phyloP scores from a whole-genome alignment of 495 filamentous ascomycete genomes.

The Penicillium canariense region DNA sequence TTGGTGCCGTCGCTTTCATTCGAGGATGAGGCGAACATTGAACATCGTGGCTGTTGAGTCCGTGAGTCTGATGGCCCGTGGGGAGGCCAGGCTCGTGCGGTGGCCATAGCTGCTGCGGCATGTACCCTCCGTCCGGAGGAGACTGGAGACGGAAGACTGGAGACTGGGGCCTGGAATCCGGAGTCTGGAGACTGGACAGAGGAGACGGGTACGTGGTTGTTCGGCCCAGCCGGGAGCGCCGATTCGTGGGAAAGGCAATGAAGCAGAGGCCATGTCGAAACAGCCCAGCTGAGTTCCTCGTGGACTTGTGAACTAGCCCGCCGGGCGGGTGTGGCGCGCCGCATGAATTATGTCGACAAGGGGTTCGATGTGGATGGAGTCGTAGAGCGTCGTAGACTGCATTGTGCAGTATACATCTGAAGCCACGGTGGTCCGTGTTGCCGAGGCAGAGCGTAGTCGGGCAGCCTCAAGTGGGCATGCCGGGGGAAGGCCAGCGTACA shows the following conservation, averaged over 20 bases:
- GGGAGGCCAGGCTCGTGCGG: constrained; percentile 1
- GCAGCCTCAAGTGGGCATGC: too few species aligned
- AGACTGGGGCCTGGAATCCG: neutral
- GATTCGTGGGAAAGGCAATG: constrained; percentile 2
- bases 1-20: too few species aligned
- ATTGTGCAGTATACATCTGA: too few species aligned
- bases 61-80: neutral
- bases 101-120: neutral
- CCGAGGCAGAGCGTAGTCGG: too few species aligned
- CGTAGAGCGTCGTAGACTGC: too few species aligned
- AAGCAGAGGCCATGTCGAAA: neutral
- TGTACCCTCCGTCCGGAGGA: neutral
- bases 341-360: neutral
- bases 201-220: neutral
- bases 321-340: neutral
- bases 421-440: too few species aligned
- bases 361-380: neutral
- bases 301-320: neutral
- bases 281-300: neutral
- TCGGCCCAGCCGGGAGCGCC: neutral
- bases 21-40: neutral
- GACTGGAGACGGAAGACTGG: neutral
- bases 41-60: neutral
- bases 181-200: neutral
- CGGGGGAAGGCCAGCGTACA: too few species aligned